Evolutionary conservation across 768 basidiomycete species (phyloP), one percentile per base, ranked within the genome.

Genomic region (Cubamyces lactineus): DNA sequence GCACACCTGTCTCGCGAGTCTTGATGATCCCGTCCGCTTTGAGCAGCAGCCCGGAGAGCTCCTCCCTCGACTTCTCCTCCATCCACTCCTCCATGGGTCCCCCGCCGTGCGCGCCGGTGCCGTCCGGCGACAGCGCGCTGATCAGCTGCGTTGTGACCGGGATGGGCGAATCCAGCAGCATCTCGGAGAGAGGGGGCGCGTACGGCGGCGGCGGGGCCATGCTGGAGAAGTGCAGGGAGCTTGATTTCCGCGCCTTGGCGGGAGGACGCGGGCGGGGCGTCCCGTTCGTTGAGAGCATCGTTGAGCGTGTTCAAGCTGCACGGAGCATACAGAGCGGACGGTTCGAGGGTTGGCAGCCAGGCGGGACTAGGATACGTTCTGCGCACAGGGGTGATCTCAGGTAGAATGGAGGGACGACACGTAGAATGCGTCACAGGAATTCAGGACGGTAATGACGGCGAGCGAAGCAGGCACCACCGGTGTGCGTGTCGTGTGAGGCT

Each of bases 11-110:
- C 75, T 91, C 91, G 41, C 92, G 80, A 61, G 86, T 85, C 71
- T 85, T 88, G 65, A 94, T 92, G 50, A 93, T 77, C 61, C 78
- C 84, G 64, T 89, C 88, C 0, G 91, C 92, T 71, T 87, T 86
- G 47, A 85, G 75, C 39, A 94, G 80, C 45, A 94, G 77, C 45
- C 82, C 81, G 4, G 86, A 80, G 47, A 94, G 80, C 67, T 92
- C 89, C 67, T 88, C 90, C 41, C 85, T 80, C n/a, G 89, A 89
- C 69, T 77, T 82, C 65, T 87, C 87, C 61, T 81, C 78, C 66
- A 81, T 74, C 87, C 86, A 86, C 23, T 80, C 78, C 24, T 79
- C 75, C 21, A 73, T 65, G 40, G 61, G 66, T 7, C 65, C 61
- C 41, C 57, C 17, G 39, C 57, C n/a, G 13, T 65, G 58, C 41